Conservation (phyloP, 2,329 filamentous ascomycete genomes). For the Ophiostoma novo-ulmi region DNA sequence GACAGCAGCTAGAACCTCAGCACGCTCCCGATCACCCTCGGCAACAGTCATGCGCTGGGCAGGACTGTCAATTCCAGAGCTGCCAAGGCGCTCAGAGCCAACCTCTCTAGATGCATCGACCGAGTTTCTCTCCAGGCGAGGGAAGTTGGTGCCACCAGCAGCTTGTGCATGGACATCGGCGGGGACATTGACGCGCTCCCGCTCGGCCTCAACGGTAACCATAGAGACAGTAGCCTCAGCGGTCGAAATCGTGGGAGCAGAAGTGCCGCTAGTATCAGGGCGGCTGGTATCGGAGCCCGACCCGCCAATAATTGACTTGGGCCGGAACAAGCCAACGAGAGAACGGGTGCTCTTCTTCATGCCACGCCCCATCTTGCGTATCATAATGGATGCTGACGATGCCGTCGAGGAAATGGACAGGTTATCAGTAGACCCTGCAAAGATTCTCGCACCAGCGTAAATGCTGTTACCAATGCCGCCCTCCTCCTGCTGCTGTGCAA, state of each 20-base stretch:
- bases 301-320: slow-evolving; percentile 82
- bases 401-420: slow-evolving; percentile 85
- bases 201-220: slow-evolving; percentile 91
- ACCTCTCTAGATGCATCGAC: slow-evolving; percentile 57
- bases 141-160: slow-evolving; percentile 73
- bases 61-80: slow-evolving; percentile 56
- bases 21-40: slow-evolving; percentile 82
- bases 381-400: slow-evolving; percentile 86
- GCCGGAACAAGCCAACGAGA: slow-evolving; percentile 87
- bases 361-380: slow-evolving; percentile 98
- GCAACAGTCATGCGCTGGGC: slow-evolving; percentile 78
- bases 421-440: slow-evolving; percentile 90
- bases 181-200: slow-evolving; percentile 75
- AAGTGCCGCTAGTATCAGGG: slow-evolving; percentile 52
- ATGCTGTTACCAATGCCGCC: slow-evolving; percentile 88
- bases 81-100: slow-evolving; percentile 49
- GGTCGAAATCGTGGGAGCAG: slow-evolving; percentile 10
- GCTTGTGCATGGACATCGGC: slow-evolving; percentile 61
- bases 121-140: slow-evolving; percentile 76
- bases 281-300: slow-evolving; percentile 63
- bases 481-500: slow-evolving; percentile 88
- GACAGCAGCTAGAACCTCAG: slow-evolving; percentile 85
- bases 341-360: slow-evolving; percentile 92
- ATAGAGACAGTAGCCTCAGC: slow-evolving; percentile 78
- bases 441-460: slow-evolving; percentile 80